phyloP scores from a whole-genome alignment of 768 basidiomycete species.

The Tylopilus balloui region DNA sequence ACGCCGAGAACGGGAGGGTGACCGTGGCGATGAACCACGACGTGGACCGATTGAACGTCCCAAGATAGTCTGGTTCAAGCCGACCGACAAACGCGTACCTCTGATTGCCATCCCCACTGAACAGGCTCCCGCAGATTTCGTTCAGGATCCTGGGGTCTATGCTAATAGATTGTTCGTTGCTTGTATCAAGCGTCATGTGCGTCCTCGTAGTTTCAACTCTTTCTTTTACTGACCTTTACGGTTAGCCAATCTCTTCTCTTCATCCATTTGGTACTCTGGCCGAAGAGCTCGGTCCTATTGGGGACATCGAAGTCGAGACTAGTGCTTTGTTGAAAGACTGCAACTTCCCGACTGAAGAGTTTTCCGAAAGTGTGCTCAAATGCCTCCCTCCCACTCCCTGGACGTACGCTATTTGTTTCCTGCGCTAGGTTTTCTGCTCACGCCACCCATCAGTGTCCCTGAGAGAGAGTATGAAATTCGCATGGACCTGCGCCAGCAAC shows the following conservation, averaged over 20 bases:
- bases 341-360: slow-evolving; percentile 98
- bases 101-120: slow-evolving; percentile 98
- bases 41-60: slow-evolving; percentile 81
- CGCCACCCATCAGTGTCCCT: slow-evolving; percentile 54
- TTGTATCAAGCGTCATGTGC: slow-evolving; percentile 95
- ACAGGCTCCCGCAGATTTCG: slow-evolving; percentile 94
- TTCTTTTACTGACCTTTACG: slow-evolving; percentile 17
- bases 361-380: slow-evolving; percentile 90
- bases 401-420: slow-evolving; percentile 50
- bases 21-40: slow-evolving; percentile 78
- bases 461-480: slow-evolving; percentile 85
- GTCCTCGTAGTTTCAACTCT: slow-evolving; percentile 29
- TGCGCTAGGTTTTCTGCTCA: slow-evolving; percentile 7
- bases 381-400: slow-evolving; percentile 95
- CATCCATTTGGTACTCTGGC: slow-evolving; percentile 99
- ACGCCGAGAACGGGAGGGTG: slow-evolving; percentile 93
- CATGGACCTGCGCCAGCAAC: slow-evolving; percentile 78
- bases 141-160: slow-evolving; percentile 90
- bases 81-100: slow-evolving; percentile 97
- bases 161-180: slow-evolving; percentile 91
- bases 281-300: slow-evolving; percentile 96
- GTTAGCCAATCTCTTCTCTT: slow-evolving; percentile 85
- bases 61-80: slow-evolving; percentile 99
- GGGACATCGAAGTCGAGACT: slow-evolving; percentile 98
- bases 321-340: slow-evolving; percentile 97